phyloP scores from a whole-genome alignment of 2,329 filamentous ascomycete species.

The Venturia effusa region DNA sequence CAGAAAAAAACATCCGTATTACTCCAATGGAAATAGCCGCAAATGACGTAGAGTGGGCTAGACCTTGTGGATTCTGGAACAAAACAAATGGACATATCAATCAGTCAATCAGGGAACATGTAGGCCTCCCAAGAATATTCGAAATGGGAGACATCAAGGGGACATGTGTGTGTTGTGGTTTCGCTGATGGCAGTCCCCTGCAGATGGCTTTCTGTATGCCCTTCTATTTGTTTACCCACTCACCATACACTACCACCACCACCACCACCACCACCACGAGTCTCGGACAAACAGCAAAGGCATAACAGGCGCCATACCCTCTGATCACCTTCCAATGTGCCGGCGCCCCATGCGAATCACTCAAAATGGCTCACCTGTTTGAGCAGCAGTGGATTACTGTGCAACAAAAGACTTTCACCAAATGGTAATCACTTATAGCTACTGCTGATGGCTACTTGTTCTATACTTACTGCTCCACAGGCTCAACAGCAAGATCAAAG shows the following conservation, averaged over 20 bases:
- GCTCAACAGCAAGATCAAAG: constrained; percentile 91
- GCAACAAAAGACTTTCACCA: constrained; percentile 98
- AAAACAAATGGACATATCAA: too few species aligned
- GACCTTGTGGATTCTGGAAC: not conserved
- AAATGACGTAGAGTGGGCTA: not conserved
- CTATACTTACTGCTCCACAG: constrained; percentile 32
- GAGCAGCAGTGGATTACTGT: constrained; percentile 62
- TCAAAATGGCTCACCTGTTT: constrained; percentile 22
- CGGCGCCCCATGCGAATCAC: not conserved
- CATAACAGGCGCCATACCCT: not conserved
- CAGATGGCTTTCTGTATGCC: not conserved
- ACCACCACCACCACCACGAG: not conserved
- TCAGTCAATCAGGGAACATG: too few species aligned
- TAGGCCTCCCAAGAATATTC: too few species aligned
- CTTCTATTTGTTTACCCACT: not conserved
- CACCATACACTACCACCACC: too few species aligned
- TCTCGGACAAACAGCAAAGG: not conserved
- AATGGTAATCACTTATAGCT: constrained; percentile 55
- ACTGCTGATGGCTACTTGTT: not conserved
- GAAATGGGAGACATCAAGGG: not conserved
- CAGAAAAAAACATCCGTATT: not conserved
- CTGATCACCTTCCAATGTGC: not conserved
- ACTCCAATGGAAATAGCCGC: not conserved
- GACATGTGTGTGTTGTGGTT: not conserved
- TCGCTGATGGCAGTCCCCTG: not conserved